Evolutionary conservation across 768 basidiomycete genomes (phyloP), one percentile per base, ranked within the genome.

Genomic region (Xerocomellus chrysenteron): DNA sequence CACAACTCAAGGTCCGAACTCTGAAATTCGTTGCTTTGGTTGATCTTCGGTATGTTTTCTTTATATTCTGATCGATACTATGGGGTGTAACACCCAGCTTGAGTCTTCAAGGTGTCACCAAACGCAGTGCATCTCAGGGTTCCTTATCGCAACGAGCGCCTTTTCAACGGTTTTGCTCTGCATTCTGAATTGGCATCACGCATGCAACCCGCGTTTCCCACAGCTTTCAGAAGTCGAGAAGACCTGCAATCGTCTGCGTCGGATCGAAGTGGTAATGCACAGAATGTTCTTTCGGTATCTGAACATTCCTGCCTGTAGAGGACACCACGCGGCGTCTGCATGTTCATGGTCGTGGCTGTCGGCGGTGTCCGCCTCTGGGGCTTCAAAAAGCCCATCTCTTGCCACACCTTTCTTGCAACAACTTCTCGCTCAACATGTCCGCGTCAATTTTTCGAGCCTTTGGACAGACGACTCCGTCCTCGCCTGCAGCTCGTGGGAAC

Each of bases 171-270:
- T 64, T 9, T 16, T 42, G 40, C n/a, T 50, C 52, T 36, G 49
- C 54, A 47, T 54, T 50, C 13, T 36, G 41, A 47, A 33, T 37
- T 32, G 37, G n/a, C 36, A 26, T 35, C 45, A 32, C 54, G 47
- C 43, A 44, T 51, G 44, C 32, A 51, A 43, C 32, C n/a, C 13
- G 39, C 45, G 30, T 45, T 37, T 37, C 33, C 14, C 51, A 61
- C 65, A 57, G 65, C 57, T 58, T 52, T 42, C 28, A 50, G 61
- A 66, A 66, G 40, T 46, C 30, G 28, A 66, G 66, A 66, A 68
- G 52, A 35, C 42, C 14, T 36, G 21, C 35, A 50, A 19, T 39
- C 11, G 17, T 26, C 37, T 39, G 30, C 35, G 24, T 21, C 57
- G 52, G 60, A 62, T 41, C 48, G 30, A 56, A 56, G 28, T 41